phyloP scores from a whole-genome alignment of 2,329 filamentous ascomycete genomes.

The Fusarium transvaalense region DNA sequence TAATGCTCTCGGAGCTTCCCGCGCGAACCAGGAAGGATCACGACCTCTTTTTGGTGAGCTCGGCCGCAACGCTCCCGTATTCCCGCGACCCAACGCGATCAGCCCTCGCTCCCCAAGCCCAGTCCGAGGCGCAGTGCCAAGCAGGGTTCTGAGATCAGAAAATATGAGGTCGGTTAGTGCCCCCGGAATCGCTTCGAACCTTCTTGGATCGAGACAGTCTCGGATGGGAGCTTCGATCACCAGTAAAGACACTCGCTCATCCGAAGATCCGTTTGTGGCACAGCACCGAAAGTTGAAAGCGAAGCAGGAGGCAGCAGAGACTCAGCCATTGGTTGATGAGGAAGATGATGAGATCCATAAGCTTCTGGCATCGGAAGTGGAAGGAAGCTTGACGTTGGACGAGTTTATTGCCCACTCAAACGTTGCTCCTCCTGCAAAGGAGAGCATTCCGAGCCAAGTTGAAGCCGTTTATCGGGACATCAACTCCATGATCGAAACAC shows the following conservation, averaged over 20 bases:
- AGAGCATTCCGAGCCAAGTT: slow-evolving; percentile 72
- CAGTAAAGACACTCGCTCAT: slow-evolving; percentile 53
- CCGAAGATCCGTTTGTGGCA: slow-evolving; percentile 62
- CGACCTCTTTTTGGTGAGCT: slow-evolving; percentile 68
- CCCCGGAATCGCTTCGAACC: slow-evolving; percentile 68
- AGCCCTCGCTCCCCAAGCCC: slow-evolving; percentile 81
- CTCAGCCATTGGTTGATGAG: slow-evolving; percentile 71
- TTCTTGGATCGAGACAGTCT: slow-evolving; percentile 59
- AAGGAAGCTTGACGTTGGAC: slow-evolving; percentile 72
- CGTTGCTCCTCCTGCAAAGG: slow-evolving; percentile 64
- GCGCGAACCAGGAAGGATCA: slow-evolving; percentile 59
- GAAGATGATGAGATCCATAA: slow-evolving; percentile 77
- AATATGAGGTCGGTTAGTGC: slow-evolving; percentile 70
- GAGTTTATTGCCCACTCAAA: slow-evolving; percentile 75
- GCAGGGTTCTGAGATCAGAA: slow-evolving; percentile 63
- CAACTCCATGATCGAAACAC: slow-evolving; percentile 93
- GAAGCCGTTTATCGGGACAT: slow-evolving; percentile 82
- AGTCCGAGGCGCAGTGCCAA: slow-evolving; percentile 69
- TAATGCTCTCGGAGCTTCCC: slow-evolving; percentile 47
- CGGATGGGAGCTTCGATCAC: slow-evolving; percentile 56
- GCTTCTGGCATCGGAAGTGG: slow-evolving; percentile 70
- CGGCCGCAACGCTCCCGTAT: slow-evolving; percentile 62
- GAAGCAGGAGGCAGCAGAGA: slow-evolving; percentile 68
- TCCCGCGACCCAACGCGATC: slow-evolving; percentile 66
- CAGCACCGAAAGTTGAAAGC: slow-evolving; percentile 66